Evolutionary conservation across 345 rosid genomes (phyloP).

Genomic region (Cardamine occulta): DNA sequence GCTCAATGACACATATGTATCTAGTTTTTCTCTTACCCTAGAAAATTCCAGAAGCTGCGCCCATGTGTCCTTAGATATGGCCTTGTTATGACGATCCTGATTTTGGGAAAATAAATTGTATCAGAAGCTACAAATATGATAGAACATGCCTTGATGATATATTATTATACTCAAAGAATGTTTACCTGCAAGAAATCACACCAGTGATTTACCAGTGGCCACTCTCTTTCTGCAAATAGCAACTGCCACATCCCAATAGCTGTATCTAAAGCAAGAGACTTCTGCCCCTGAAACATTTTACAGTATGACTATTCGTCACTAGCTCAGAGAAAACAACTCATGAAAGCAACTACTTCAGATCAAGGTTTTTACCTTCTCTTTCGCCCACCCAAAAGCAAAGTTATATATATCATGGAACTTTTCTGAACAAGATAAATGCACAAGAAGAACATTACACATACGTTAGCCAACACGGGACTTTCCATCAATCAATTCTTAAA

Average conservation of each 20-base stretch:
- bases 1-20: not conserved
- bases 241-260: slow-evolving; percentile 99
- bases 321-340: not conserved
- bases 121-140: slow-evolving; percentile 23
- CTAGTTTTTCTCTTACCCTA: slow-evolving; percentile 60
- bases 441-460: slow-evolving; percentile 26
- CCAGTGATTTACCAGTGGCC: slow-evolving; percentile 96
- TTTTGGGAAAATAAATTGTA: slow-evolving; percentile 34
- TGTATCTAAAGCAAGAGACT: slow-evolving; percentile 95
- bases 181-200: slow-evolving; percentile 94
- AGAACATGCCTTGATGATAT: slow-evolving; percentile 9
- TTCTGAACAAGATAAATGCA: slow-evolving; percentile 58
- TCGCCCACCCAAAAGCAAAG: slow-evolving; percentile 98
- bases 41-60: slow-evolving; percentile 89
- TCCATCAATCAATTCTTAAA: slow-evolving; percentile 5
- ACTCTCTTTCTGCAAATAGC: slow-evolving; percentile 90
- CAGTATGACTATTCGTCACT: slow-evolving; percentile 1
- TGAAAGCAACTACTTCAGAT: slow-evolving; percentile 4
- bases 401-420: slow-evolving; percentile 92
- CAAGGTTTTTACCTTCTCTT: slow-evolving; percentile 75
- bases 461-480: slow-evolving; percentile 24
- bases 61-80: slow-evolving; percentile 97
- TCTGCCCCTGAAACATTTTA: slow-evolving; percentile 75
- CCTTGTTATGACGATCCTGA: slow-evolving; percentile 97
- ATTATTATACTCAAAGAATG: slow-evolving; percentile 14